Conservation (phyloP, 139 green algal species). For the Medakamo hakoo region DNA sequence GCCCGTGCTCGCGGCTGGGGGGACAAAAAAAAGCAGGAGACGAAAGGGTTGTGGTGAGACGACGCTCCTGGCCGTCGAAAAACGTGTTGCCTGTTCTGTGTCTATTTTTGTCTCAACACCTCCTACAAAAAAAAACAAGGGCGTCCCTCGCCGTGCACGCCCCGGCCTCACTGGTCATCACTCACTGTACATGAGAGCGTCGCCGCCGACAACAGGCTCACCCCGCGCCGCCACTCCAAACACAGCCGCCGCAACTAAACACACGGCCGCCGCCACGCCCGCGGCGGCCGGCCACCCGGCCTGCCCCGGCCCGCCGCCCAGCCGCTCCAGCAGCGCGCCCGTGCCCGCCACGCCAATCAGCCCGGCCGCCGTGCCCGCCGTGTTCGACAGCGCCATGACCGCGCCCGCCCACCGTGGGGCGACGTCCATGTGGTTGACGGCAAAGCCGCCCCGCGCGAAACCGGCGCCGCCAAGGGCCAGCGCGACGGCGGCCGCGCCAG, state of each 20-base stretch:
- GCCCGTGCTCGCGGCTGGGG: no score
- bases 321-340: conserved; percentile 64
- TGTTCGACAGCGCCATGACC: conserved; percentile 77
- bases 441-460: conserved; percentile 83
- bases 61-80: no score
- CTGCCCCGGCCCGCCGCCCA: conserved; percentile 21
- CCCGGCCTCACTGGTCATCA: no score
- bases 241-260: conserved; percentile 40
- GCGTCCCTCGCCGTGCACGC: no score
- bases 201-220: conserved; percentile 33
- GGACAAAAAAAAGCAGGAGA: no score
- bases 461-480: conserved; percentile 27
- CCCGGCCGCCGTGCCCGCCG: conserved; percentile 58
- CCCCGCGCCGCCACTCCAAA: conserved; percentile 59
- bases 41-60: no score
- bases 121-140: no score
- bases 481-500: conserved; percentile 24
- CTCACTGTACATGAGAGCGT: conserved; percentile 3
- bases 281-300: conserved; percentile 61
- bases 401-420: conserved; percentile 83
- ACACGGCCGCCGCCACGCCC: conserved; percentile 19
- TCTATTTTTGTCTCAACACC: no score
- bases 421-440: conserved; percentile 96
- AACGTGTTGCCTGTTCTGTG: no score
- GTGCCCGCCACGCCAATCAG: conserved; percentile 85